Evolutionary conservation across 2,329 filamentous ascomycete species (phyloP), one percentile per base, ranked within the genome.

Genomic region (Colletotrichum somersetense): DNA sequence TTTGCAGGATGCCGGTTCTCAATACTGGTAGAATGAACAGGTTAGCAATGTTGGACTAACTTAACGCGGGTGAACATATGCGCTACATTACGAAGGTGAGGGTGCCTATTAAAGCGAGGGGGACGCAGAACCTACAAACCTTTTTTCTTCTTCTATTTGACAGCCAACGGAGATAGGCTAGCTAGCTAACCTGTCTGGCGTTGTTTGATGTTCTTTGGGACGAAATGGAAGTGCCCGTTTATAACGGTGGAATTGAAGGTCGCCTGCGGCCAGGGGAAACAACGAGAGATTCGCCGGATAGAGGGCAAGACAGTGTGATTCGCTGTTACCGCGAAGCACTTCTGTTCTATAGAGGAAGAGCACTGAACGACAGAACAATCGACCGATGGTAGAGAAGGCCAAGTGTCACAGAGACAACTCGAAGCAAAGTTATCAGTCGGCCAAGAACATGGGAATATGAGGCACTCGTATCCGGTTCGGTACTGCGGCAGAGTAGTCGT

Each of bases 241-340:
- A 30, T 20, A 40, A 55, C 44, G 55, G 80, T 78, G 77, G 79
- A 82, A 85, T 78, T 77, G 77, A 82, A 86, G 87, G 87, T 87
- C 87, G 88, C 88, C 87, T 86, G 88, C 87, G 87, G 83, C 88
- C 87, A 79, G 76, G 33, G 77, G 77, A 79, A 77, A 80, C 20
- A 77, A 83, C 79, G 81, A 83, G 78, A 52, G 56, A 33, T 38
- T 81, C 80, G 78, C 80, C 77, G 80, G 80, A 79, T 80, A 77
- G 75, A 77, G 55, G n/a, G 23, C 44, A 30, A 50, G 48, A 76
- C 74, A 76, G 79, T 77, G 79, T 77, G 80, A 80, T 79, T 85
- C 84, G 83, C 84, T 86, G 75, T 84, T 81, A 86, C 85, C 84
- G 82, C 81, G 83, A 83, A 80, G 79, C 77, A 75, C 66, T 66